Base-by-base conservation (phyloP, 129 eudicot species). In the Mikania micrantha region DNA sequence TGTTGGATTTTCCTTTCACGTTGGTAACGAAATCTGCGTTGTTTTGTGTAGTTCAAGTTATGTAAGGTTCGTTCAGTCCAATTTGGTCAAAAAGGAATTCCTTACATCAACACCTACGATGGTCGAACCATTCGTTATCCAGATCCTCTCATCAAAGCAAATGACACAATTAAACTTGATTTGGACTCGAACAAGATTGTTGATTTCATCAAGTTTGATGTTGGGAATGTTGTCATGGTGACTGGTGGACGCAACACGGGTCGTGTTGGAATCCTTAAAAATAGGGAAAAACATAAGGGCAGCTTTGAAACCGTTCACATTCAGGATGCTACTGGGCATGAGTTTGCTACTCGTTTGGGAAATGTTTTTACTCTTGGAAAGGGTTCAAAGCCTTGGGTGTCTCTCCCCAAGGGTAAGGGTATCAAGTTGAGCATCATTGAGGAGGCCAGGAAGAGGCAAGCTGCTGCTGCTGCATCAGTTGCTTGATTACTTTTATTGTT, bases 401-500 rank as follows among this genome's bases (percentile, higher is more conserved):
- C 90, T 11, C 85, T 85, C 0, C 90, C 90, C 10, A 85, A 85
- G 82, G 90, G 90, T 1, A 85, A 81, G 65, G 90, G 90, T 78
- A 85, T 85, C 28, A 85, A 85, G 84, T 56, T 81, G 59, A 70
- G 82, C n/a, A 79, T 85, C 35, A 81, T 85, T 5, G 90, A 85
- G 31, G 90, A 85, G 69, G 84, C 86, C 3, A 74, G 84, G 50
- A 85, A 85, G 73, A 81, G 90, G 42, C 76, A 39, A 10, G 40
- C 64, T 29, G 77, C 82, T 9, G 76, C 79, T 32, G 49, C 50
- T 17, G 80, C 69, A 9, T 29, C 45, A 32, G 12, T 35, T 19
- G 64, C 10, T 27, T 16, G 3, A 28, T 32, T 31, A 49, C 20
- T n/a, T n/a, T n/a, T 60, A 27, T 25, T 63, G 27, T 39, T 64